Evolutionary conservation across 495 filamentous ascomycete genomes (phyloP).

Genomic region (Penicillium ucsense): DNA sequence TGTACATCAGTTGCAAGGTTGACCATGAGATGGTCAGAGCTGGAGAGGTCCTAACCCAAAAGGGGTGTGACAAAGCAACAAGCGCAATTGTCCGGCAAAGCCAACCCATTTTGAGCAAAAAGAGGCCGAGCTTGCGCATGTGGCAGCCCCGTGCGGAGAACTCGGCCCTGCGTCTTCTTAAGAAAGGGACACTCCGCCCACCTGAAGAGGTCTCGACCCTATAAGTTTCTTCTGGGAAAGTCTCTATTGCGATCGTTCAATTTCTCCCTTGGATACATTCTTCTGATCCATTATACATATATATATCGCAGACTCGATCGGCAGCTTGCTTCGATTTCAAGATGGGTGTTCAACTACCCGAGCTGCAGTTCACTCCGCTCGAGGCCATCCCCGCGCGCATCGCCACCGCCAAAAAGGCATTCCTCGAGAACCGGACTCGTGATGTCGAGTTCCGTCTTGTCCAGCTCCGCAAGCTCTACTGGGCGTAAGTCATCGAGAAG

Average conservation of each 20-base stretch:
- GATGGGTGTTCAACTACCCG: slow-evolving; percentile 32
- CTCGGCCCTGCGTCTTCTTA: background rate
- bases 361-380: slow-evolving; percentile 55
- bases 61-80: no score
- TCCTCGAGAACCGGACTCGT: slow-evolving; percentile 70
- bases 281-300: background rate
- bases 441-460: slow-evolving; percentile 68
- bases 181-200: background rate
- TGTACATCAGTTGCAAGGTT: no score
- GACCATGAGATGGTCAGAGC: no score
- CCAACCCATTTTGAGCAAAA: no score
- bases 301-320: background rate
- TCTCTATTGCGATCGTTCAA: background rate
- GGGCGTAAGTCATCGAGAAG: slow-evolving; percentile 48
- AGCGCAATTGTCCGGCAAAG: no score
- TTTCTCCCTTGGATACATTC: slow-evolving; percentile 1
- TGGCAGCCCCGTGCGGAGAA: slow-evolving; percentile 14
- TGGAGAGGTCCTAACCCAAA: no score
- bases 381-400: slow-evolving; percentile 54
- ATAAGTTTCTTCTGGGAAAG: no score
- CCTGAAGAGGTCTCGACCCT: no score
- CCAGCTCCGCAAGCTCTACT: slow-evolving; percentile 89
- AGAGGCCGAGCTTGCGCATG: slow-evolving; percentile 11
- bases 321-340: slow-evolving; percentile 1
- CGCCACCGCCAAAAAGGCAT: slow-evolving; percentile 50